These are phyloP conservation scores for Apocynum venetum DNA, from an alignment of 257 asterid genomes.

Conservation along the genomic window DNA sequence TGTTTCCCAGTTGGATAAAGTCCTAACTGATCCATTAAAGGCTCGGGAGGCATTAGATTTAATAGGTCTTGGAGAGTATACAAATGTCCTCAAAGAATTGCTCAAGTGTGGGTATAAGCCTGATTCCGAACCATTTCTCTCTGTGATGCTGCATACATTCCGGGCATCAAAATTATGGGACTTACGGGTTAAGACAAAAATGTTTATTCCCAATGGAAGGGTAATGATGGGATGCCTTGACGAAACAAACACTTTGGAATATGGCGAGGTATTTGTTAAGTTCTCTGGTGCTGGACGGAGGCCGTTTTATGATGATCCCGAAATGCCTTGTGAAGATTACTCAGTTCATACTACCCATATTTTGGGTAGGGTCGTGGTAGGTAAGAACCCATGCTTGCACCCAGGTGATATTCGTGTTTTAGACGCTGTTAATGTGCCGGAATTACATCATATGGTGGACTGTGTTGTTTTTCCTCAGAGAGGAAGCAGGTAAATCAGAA, in stretches of 20 bases:
- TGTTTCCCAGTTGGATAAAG: too few relatives aligned
- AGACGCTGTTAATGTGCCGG: slow-evolving; percentile 51
- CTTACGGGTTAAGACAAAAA: slow-evolving; percentile 54
- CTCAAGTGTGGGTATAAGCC: slow-evolving; percentile 26
- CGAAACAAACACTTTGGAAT: not conserved
- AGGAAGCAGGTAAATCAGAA: slow-evolving; percentile 55
- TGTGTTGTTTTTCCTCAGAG: too few relatives aligned
- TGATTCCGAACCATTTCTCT: too few relatives aligned
- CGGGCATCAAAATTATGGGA: slow-evolving; percentile 66
- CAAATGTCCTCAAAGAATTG: slow-evolving; percentile 72
- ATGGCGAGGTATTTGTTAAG: slow-evolving; percentile 29
- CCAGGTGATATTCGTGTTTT: slow-evolving; percentile 6
- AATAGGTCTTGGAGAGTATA: slow-evolving; percentile 82
- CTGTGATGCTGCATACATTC: too few relatives aligned
- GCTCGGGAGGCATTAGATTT: slow-evolving; percentile 58
- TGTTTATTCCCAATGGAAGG: slow-evolving; percentile 68
- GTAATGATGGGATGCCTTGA: slow-evolving; percentile 94
- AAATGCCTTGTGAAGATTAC: slow-evolving; percentile 12
- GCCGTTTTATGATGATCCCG: slow-evolving; percentile 29
- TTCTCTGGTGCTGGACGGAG: slow-evolving; percentile 40
- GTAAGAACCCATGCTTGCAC: too few relatives aligned
- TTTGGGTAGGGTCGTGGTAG: slow-evolving; percentile 54
- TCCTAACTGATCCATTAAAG: too few relatives aligned
- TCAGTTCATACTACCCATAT: slow-evolving; percentile 24
- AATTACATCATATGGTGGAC: not conserved